Conservation (phyloP, 2,329 filamentous ascomycete genomes). For the Talaromyces sp. region DNA sequence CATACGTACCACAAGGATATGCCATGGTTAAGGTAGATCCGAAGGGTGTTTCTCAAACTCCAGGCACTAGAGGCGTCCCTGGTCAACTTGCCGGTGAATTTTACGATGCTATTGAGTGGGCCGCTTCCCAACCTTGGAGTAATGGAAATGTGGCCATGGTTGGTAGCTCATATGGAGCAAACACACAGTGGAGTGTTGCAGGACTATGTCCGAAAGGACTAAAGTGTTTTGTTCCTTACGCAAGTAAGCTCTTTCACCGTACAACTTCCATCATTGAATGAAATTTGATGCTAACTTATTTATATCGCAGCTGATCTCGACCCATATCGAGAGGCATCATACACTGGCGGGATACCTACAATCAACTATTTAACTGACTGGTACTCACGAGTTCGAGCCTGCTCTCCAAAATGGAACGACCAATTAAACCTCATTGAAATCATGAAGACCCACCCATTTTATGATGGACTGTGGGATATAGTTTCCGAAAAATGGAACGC, state of each 20-base stretch:
- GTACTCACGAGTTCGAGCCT: background rate
- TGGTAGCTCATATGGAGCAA: background rate
- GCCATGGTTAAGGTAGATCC: slow-evolving; percentile 1
- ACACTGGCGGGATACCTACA: background rate
- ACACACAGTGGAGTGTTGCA: background rate
- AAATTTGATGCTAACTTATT: no score
- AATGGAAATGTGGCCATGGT: background rate
- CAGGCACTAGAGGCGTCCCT: background rate
- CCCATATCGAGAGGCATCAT: background rate
- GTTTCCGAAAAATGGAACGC: background rate
- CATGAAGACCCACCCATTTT: background rate
- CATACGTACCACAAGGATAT: background rate
- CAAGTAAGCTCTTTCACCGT: background rate
- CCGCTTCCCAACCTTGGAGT: background rate
- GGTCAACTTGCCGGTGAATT: background rate
- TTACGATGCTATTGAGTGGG: background rate
- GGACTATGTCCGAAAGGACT: background rate
- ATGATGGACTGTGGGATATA: background rate
- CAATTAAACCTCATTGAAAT: background rate
- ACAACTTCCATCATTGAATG: background rate
- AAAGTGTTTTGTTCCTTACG: slow-evolving; percentile 1
- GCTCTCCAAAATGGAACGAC: background rate
- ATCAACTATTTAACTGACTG: background rate
- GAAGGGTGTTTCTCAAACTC: background rate
- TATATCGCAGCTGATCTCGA: background rate